phyloP scores from a whole-genome alignment of 2,329 filamentous ascomycete genomes.

The Rutstroemia sp. region DNA sequence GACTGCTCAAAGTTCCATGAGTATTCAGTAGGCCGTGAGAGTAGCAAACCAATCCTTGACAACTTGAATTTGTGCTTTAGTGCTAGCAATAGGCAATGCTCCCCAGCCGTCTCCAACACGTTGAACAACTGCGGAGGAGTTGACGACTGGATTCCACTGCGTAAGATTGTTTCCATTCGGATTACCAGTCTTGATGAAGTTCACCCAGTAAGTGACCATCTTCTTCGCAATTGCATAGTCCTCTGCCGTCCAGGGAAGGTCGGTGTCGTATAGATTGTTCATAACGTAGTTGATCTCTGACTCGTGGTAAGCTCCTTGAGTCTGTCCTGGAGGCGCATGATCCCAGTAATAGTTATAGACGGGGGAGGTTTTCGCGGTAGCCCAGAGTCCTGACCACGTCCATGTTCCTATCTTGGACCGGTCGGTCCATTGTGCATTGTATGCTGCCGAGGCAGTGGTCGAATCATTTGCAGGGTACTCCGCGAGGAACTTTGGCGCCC shows the following conservation, averaged over 20 bases:
- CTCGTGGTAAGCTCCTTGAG: conserved; percentile 25
- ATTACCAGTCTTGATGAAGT: conserved; percentile 58
- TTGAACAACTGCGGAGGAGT: not conserved
- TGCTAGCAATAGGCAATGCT: not conserved
- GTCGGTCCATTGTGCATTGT: conserved; percentile 24
- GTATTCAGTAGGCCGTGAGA: too few relatives aligned
- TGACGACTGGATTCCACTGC: not conserved
- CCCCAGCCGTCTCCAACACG: conserved; percentile 1
- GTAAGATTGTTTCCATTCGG: conserved; percentile 43
- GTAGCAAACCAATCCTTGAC: not conserved
- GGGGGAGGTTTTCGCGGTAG: conserved; percentile 17
- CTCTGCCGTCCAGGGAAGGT: conserved; percentile 21
- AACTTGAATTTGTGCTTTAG: not conserved
- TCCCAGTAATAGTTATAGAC: conserved; percentile 29
- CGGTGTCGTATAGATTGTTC: conserved; percentile 24
- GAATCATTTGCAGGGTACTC: conserved; percentile 24
- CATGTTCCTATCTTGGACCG: conserved; percentile 22
- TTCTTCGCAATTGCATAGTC: conserved; percentile 25
- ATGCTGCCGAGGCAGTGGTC: conserved; percentile 17
- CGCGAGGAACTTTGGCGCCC: conserved; percentile 12
- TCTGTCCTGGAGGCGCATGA: conserved; percentile 24
- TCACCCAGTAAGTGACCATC: conserved; percentile 64
- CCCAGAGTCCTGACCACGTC: conserved; percentile 25
- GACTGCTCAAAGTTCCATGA: too few relatives aligned
- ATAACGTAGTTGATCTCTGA: conserved; percentile 29